Evolutionary conservation across 495 filamentous ascomycete genomes (phyloP).

Genomic region (Hypoxylon subgilvum): DNA sequence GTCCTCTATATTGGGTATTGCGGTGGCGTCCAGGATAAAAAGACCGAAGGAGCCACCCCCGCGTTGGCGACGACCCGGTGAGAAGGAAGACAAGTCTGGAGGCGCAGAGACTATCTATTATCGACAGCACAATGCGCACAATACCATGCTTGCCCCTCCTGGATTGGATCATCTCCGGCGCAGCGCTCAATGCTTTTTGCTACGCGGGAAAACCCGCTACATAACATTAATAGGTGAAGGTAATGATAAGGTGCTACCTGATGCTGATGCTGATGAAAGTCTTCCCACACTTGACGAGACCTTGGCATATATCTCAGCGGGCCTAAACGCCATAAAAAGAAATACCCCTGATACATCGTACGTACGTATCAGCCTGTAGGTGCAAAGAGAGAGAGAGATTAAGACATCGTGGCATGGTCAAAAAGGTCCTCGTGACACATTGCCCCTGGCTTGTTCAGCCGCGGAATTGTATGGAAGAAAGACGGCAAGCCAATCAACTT

Average conservation of each 20-base stretch:
- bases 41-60: slow-evolving; percentile 18
- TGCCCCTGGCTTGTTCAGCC: slow-evolving; percentile 37
- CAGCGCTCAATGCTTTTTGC: neutral
- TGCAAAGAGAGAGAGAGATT: slow-evolving; percentile 6
- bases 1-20: slow-evolving; percentile 20
- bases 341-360: slow-evolving; percentile 28
- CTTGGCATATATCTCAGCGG: slow-evolving; percentile 7
- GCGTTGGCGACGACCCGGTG: slow-evolving; percentile 29
- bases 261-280: neutral
- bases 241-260: neutral
- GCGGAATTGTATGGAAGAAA: slow-evolving; percentile 34
- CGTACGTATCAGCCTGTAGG: slow-evolving; percentile 23
- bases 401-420: slow-evolving; percentile 25
- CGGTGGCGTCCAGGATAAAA: slow-evolving; percentile 35
- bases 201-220: slow-evolving; percentile 15
- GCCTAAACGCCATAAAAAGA: slow-evolving; percentile 5
- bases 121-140: too few species aligned
- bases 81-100: slow-evolving; percentile 11
- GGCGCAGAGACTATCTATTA: slow-evolving; percentile 12
- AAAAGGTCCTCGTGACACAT: slow-evolving; percentile 40
- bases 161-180: slow-evolving; percentile 15
- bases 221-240: slow-evolving; percentile 13
- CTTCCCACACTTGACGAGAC: slow-evolving; percentile 3
- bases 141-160: slow-evolving; percentile 11
- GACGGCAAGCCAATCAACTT: slow-evolving; percentile 29